phyloP scores from a whole-genome alignment of 345 rosid species.

The Theobroma cacao region DNA sequence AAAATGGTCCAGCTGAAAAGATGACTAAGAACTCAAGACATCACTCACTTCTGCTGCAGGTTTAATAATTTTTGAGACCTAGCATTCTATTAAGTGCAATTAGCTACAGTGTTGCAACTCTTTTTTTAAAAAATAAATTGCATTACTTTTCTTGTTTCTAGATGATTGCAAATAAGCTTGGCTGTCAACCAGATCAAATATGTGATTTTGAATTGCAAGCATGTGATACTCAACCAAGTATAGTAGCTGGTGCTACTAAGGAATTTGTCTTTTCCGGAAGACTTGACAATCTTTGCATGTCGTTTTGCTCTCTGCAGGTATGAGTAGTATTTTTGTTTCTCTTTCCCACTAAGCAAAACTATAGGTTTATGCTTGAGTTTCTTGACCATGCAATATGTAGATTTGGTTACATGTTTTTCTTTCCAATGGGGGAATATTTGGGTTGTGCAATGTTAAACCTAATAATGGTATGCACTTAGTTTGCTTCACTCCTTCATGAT shows the following conservation, averaged over 20 bases:
- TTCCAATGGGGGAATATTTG: neutral
- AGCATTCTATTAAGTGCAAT: neutral
- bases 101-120: neutral
- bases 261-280: conserved; percentile 94
- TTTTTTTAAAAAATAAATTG: conserved; percentile 1
- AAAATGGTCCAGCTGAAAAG: conserved; percentile 34
- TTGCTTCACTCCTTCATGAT: neutral
- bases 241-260: conserved; percentile 77
- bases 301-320: conserved; percentile 93
- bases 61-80: conserved; percentile 16
- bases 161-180: conserved; percentile 63
- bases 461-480: neutral
- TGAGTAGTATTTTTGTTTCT: neutral
- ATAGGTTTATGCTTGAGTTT: neutral
- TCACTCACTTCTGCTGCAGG: conserved; percentile 75
- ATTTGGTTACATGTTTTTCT: neutral
- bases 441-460: neutral
- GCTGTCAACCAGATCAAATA: conserved; percentile 69
- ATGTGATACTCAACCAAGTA: conserved; percentile 93
- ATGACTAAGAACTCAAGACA: conserved; percentile 44
- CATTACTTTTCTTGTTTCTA: conserved; percentile 23
- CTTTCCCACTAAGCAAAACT: neutral
- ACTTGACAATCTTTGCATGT: conserved; percentile 98
- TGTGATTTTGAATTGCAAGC: conserved; percentile 96
- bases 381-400: neutral